Base-by-base conservation (phyloP, 2,329 filamentous ascomycete genomes). In the Cordyceps militaris region DNA sequence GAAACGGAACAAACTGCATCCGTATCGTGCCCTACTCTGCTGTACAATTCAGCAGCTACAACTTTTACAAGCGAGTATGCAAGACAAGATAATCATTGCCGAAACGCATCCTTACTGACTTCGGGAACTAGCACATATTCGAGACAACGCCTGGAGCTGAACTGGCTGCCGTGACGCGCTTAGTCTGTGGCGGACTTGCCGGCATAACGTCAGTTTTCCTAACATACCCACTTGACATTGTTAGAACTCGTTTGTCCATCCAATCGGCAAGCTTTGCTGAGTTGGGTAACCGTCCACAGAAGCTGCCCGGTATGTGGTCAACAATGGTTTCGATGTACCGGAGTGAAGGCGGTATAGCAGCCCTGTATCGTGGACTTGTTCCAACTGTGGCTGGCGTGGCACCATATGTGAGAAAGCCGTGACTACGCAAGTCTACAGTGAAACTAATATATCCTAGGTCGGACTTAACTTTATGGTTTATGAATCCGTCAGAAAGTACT, bases 381-480 rank as follows among this genome's bases (percentile, higher is more conserved):
- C 94, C 94, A 2, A 99, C 94, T 0, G 86, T 99, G 36, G 91
- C 93, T 42, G 94, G 94, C 51, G 94, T 99, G 34, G 94, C 94
- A 42, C 94, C 94, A 64, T 97, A 97, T 70, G 93, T 90, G 73
- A 59, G 76, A 68, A 21, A 38, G 38, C 10, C 21, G 23, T 24
- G 16, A 34, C 19, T 21, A 26, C 19, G 14, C 28, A 14, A 21
- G 24, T 47, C 8, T 14, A 5, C 6, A 19, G 28, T 62, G 66
- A 44, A 67, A 16, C 42, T 62, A 42, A 56, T 30, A 38, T 10
- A 19, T 28, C n/a, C 38, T 64, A 91, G 87, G 88, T 99, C 61
- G 94, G 94, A 40, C 79, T 99, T 56, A 99, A 99, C 72, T 99
- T 99, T 72, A 97, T 97, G 91, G 91, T 90, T 6, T 99, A 99